Evolutionary conservation across 2,329 filamentous ascomycete species (phyloP), one percentile per base, ranked within the genome.

Genomic region (Cercospora canescens): DNA sequence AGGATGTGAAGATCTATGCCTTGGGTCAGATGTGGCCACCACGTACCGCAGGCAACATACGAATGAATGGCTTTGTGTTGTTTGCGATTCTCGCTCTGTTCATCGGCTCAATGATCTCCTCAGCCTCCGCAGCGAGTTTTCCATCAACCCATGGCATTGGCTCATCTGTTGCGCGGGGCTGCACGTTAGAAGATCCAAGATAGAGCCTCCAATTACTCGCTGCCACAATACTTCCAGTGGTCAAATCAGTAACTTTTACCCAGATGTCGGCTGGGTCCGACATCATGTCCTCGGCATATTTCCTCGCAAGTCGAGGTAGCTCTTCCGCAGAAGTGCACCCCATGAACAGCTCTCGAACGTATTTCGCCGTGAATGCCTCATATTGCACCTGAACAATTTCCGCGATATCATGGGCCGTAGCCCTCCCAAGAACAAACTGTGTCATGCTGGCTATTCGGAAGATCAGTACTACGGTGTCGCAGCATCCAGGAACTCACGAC

Each of bases 1-100:
- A 78, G 67, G 4, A 77, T 76, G 24, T 78, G 72, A 2, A 80
- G 73, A 28, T 77, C 78, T 78, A 28, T 8, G 24, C 12, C 26
- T 26, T 14, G 14, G 28, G 35, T 63, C 60, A 66, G 59, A 39
- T 32, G 37, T 16, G 7, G 35, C 21, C 26, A 2, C 14, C 14
- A 5, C 2, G 6, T 4, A 35, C 5, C 35, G 6, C 4, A 24
- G 60, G 11, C 18, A 24, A 67, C 70, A 39, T 45, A 72, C 69
- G 63, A 50, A 70, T 63, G 64, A 69, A 68, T 26, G 65, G 67
- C 41, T 68, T 63, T 16, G 35, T 57, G 30, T 66, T 66, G 45
- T 58, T 60, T 16, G 21, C 50, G 50, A 58, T 63, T 57, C 67
- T 63, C 24, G 52, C 39, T 37, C 60, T 52, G 37, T 64, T 64